Base-by-base conservation (phyloP, 2,329 filamentous ascomycete species). In the Aciculosporium take region DNA sequence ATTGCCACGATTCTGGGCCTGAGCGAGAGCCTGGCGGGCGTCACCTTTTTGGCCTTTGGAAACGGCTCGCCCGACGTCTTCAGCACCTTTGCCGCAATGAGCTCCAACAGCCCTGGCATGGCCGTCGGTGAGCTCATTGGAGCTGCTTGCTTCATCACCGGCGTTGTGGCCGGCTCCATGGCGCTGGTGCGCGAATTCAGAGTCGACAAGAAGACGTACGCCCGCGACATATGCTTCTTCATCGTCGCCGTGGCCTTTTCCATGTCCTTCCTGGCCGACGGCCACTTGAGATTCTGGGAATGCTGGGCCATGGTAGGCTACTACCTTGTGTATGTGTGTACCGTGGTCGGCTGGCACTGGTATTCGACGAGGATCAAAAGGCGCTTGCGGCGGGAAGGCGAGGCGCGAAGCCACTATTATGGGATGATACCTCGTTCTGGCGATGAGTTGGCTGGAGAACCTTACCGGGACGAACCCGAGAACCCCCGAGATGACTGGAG, bases 31-130 rank as follows among this genome's bases (percentile, higher is more conserved):
- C 72, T 98, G 62, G 87, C 91, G 0, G 91, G 91, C 28, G 93
- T 98, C 23, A 98, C 91, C 0, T 94, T 98, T 54, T 66, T 98
- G 40, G 91, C 91, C 7, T 93, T 98, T 62, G 91, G 91, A 49
- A 98, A 98, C 66, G 91, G 91, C 40, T 96, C 89, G 46, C 91
- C 91, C 2, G 91, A 98, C 61, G 88, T 98, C 35, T 98, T 98
- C 62, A 95, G 88, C 49, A 98, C 91, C 2, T 96, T 98, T 63
- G 91, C 91, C 13, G 93, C 91, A 51, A 96, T 98, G 86, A 81
- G 80, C 54, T 94, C 88, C 20, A 86, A 96, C 56, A 95, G 88
- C 57, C 89, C 89, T n/a, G 93, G 88, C 65, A 75, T 98, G 69
- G 91, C 91, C 1, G 79, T 98, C 31, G 91, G 91, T 35, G 91